phyloP scores from a whole-genome alignment of 2,329 filamentous ascomycete genomes.

The Trichocomaceae sp. region DNA sequence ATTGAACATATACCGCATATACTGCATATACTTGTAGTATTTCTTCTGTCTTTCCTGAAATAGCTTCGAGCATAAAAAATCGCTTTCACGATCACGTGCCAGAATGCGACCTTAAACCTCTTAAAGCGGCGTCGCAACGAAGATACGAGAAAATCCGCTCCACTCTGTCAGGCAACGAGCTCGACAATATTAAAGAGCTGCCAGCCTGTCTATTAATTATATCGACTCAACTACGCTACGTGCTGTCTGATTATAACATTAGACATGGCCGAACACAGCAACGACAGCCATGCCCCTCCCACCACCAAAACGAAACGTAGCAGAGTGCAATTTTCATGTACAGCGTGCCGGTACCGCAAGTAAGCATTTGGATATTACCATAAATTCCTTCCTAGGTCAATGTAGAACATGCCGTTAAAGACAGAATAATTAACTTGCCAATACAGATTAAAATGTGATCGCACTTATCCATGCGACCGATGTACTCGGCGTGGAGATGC shows the following conservation, averaged over 20 bases:
- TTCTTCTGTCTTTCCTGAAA: neutral
- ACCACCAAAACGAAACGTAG: slow-evolving; percentile 27
- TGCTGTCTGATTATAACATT: neutral
- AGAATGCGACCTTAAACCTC: no score
- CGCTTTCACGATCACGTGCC: neutral
- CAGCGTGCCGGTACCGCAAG: slow-evolving; percentile 32
- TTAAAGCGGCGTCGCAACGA: neutral
- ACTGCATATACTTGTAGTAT: neutral
- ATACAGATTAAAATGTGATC: slow-evolving; percentile 30
- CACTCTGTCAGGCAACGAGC: neutral
- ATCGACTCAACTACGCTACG: neutral
- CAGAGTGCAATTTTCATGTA: slow-evolving; percentile 34
- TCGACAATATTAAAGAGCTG: neutral
- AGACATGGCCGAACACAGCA: slow-evolving; percentile 1
- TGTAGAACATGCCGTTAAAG: neutral
- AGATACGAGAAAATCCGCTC: neutral
- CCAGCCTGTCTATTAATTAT: neutral
- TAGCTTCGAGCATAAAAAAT: neutral
- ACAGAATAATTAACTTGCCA: neutral
- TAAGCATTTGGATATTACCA: slow-evolving; percentile 14
- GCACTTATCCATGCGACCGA: slow-evolving; percentile 30
- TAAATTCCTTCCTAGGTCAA: neutral
- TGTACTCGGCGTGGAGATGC: slow-evolving; percentile 29
- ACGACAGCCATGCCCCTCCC: neutral
- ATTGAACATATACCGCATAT: neutral